Evolutionary conservation across 177 flowering plant genomes (phyloP), one percentile per base, ranked within the genome.

Genomic region (Tripterygium wilfordii): DNA sequence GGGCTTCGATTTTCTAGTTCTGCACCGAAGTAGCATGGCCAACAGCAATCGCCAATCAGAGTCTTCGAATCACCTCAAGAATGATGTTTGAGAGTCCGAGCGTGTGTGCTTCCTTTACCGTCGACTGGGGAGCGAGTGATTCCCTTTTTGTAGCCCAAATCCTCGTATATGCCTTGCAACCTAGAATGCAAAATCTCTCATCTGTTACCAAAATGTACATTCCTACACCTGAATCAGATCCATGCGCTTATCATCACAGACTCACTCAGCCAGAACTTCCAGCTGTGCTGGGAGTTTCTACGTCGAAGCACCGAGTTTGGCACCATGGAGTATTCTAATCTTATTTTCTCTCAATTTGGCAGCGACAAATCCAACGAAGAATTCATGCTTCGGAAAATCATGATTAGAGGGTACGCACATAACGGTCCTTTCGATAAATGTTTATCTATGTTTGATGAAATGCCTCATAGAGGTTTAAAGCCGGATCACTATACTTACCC

Each of bases 271-370:
- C 55, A 36, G 38, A 46, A 55, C 45, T 20, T 49, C 19, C 54
- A 49, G 25, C 48, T 77, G 15, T 53, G 57, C 37, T 56, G 66
- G 3, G 61, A 51, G 39, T 58, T 73, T 32, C 74, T 73, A 17
- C 71, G 78, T 4, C 55, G 76, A 29, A 66, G 66, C 58, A 70
- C 76, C 22, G 78, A 73, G 27, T 68, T 65, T 10, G 76, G 78
- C 15, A 27, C 30, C 13, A 70, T 71, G 76, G 75, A 66, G 0
- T 73, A 71, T 41, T 21, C 78, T 5, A 45, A 41, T 36, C 57
- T 53, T 22, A 31, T 76, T 6, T 76, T 65, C 48, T 37, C 61
- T 4, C 64, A 51, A 36, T 26, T 67, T 63, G 60, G 55, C 49
- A 33, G 42, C 33, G 28, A 28, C n/a, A n/a, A n/a, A 9, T n/a